Conservation (phyloP, 768 basidiomycete species). For the Phaeotremella skinneri region DNA sequence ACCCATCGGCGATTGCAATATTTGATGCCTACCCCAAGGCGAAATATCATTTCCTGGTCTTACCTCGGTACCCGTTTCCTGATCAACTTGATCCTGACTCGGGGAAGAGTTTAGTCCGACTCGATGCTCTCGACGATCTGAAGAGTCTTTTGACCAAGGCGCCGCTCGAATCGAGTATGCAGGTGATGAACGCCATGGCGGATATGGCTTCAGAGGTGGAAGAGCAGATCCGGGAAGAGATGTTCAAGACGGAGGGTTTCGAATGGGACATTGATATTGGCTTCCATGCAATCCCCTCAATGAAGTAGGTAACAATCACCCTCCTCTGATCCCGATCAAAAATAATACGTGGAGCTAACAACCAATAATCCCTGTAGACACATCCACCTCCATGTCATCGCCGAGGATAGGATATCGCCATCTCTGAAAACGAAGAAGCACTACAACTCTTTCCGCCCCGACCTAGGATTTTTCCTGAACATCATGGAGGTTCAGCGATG, state of each 20-base stretch:
- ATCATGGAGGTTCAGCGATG: constrained; percentile 74
- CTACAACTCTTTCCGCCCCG: constrained; percentile 86
- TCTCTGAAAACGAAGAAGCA: constrained; percentile 82
- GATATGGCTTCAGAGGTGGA: constrained; percentile 62
- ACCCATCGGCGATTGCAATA: constrained; percentile 32
- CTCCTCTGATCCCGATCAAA: constrained; percentile 1
- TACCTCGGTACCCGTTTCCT: constrained; percentile 62
- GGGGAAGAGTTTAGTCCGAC: constrained; percentile 38
- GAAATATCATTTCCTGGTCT: constrained; percentile 79
- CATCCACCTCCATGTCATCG: constrained; percentile 73
- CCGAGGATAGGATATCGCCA: constrained; percentile 68
- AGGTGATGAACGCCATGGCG: constrained; percentile 58
- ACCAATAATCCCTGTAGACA: constrained; percentile 26
- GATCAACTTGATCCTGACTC: constrained; percentile 33
- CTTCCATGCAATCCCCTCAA: constrained; percentile 80
- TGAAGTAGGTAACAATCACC: constrained; percentile 63
- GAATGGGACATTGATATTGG: constrained; percentile 64
- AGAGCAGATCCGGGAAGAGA: constrained; percentile 71
- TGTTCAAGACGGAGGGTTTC: constrained; percentile 58
- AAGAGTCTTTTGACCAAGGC: constrained; percentile 60
- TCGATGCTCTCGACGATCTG: constrained; percentile 59
- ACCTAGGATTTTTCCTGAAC: constrained; percentile 75
- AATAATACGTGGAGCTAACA: neutral
- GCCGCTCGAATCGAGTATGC: constrained; percentile 57
- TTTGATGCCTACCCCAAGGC: constrained; percentile 55